These are phyloP conservation scores for Yamadazyma trypodendri DNA, from an alignment of 1,139 yeast genomes.

Conservation along the genomic window DNA sequence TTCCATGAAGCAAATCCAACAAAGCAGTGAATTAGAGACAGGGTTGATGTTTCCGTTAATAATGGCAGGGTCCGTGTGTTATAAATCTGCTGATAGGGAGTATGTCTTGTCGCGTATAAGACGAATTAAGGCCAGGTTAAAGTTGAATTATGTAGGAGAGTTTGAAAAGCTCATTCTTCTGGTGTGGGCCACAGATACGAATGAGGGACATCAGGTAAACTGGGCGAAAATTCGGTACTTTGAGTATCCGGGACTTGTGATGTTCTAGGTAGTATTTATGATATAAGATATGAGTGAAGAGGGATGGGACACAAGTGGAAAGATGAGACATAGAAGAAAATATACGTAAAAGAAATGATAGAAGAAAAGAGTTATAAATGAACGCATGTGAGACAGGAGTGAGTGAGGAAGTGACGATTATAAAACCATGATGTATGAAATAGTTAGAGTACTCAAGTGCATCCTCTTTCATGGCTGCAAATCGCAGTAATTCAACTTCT, in stretches of 20 bases:
- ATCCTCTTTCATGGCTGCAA: too few relatives aligned
- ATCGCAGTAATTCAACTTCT: too few relatives aligned
- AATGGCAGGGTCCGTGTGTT: constrained; percentile 23
- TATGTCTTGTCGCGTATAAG: constrained; percentile 17
- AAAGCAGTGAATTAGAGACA: constrained; percentile 17
- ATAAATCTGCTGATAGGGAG: constrained; percentile 15
- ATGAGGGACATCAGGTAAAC: constrained; percentile 18
- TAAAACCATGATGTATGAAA: too few relatives aligned
- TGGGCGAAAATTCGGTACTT: constrained; percentile 22
- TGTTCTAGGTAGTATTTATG: constrained; percentile 20
- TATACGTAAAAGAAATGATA: too few relatives aligned
- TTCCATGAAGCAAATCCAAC: constrained; percentile 16
- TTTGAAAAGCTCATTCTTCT: constrained; percentile 17
- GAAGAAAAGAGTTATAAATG: too few relatives aligned
- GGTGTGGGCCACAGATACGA: constrained; percentile 19
- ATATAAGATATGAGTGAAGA: too few relatives aligned
- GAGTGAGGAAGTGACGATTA: too few relatives aligned
- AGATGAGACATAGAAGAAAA: too few relatives aligned
- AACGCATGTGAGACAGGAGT: too few relatives aligned
- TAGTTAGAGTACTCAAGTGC: too few relatives aligned
- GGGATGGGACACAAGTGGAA: too few relatives aligned
- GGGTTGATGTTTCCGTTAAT: constrained; percentile 23
- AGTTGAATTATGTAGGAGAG: constrained; percentile 19
- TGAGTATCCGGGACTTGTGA: constrained; percentile 22
- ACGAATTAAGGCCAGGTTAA: constrained; percentile 16